Evolutionary conservation across 2,329 filamentous ascomycete species (phyloP).

Genomic region (Colletotrichum agaves): DNA sequence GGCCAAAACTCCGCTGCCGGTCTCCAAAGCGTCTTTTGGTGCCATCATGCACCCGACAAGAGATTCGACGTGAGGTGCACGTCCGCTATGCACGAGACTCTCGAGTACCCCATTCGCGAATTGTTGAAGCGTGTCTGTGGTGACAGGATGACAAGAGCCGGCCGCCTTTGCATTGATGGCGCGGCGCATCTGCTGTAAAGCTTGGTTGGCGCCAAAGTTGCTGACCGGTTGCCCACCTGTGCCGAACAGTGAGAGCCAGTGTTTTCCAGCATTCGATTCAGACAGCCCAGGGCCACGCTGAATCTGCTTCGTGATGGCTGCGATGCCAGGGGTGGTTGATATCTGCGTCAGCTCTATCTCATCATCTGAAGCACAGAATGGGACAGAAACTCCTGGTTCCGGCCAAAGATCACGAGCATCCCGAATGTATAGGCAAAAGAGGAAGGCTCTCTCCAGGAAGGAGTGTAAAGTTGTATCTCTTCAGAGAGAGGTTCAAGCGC

Average conservation of each 20-base stretch:
- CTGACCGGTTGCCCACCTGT: not conserved
- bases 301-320: constrained; percentile 8
- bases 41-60: constrained; percentile 1
- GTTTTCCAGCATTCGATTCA: constrained; percentile 11
- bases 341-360: constrained; percentile 7
- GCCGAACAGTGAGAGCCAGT: constrained; percentile 9
- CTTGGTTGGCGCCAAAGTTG: not conserved
- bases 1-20: not conserved
- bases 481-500: constrained; percentile 10
- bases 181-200: not conserved
- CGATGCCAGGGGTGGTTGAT: not conserved
- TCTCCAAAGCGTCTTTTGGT: not conserved
- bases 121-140: not conserved
- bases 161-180: not conserved
- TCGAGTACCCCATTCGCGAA: not conserved
- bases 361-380: constrained; percentile 5
- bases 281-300: not conserved
- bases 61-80: not conserved
- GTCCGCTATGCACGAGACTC: not conserved
- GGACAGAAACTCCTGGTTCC: not conserved
- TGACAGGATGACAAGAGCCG: not conserved
- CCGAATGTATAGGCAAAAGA: not conserved
- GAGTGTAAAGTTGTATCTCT: not conserved
- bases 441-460: not conserved
- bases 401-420: not conserved